A percentile compares a stretch with the other conserved stretches of the same genome.
Evolutionary conservation across 2,329 filamentous ascomycete genomes (phyloP).

Genomic region (Diaporthe sp.): DNA sequence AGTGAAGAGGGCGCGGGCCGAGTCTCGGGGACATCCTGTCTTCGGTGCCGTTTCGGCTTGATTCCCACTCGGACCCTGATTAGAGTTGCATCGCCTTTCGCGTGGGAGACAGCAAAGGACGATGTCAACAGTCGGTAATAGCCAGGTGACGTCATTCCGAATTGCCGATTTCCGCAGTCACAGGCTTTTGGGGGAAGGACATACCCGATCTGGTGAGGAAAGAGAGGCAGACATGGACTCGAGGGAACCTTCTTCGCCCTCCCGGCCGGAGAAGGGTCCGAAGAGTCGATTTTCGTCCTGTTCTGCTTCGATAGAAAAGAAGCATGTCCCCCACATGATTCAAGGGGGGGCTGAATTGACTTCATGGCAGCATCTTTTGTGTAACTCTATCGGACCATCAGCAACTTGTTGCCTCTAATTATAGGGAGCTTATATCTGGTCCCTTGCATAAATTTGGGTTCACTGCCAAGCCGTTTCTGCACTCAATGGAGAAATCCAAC

Average conservation of each 20-base stretch:
- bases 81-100: not conserved
- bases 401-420: not conserved
- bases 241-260: not conserved
- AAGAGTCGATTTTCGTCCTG: not conserved
- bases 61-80: not conserved
- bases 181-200: not conserved
- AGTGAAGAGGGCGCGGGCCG: not conserved
- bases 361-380: not conserved
- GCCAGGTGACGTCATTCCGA: conserved; percentile 11
- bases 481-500: conserved; percentile 1
- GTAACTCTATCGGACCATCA: conserved; percentile 5
- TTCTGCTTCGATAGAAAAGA: not conserved
- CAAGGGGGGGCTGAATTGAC: not conserved
- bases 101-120: not conserved
- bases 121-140: conserved; percentile 6
- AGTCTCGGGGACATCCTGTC: too few species aligned
- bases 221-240: not conserved
- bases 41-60: not conserved
- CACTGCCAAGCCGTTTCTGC: not conserved
- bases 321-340: not conserved
- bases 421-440: too few species aligned
- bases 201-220: too few species aligned
- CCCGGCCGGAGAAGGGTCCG: not conserved
- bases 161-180: not conserved
- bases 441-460: conserved; percentile 11